Evolutionary conservation across 768 basidiomycete species (phyloP), one percentile per base, ranked within the genome.

Genomic region (Rhizopogon rudus): DNA sequence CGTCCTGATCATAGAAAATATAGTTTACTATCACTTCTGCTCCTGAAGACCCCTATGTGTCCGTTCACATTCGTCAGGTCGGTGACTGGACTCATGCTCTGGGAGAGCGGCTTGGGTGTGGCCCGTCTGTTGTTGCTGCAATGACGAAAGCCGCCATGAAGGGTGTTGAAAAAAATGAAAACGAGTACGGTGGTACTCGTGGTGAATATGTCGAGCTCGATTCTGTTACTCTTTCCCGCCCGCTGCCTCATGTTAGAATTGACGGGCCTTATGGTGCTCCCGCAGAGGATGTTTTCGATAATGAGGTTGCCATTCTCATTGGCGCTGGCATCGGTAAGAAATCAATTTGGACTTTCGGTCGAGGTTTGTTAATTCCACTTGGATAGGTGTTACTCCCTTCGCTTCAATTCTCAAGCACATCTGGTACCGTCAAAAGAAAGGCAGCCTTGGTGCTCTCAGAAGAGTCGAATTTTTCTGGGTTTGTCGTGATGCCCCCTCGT

Each of bases 381-480:
- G 40, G 53, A 37, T 56, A 88, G 86, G 88, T 72, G 92, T 98
- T 42, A 96, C 95, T 12, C 94, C 94, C 1, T 98, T 96, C 64
- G 93, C 93, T 0, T 92, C 91, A 17, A 95, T 98, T 63, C 77
- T 98, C 60, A 95, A 94, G 74, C 89, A 97, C 67, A 91, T 98
- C 58, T 95, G 93, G 93, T 95, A 96, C 75, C 83, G 84, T 62
- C 93, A 95, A 71, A 85, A 83, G 73, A 80, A 78, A 54, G 86
- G 87, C 41, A 79, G 82, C 56, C 75, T 95, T 37, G 90, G 91
- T 33, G 81, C 85, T 31, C 83, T 98, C 54, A 85, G 87, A 51
- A 83, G 89, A 42, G 95, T 97, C 55, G 92, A 96, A 63, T 95
- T 96, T 72, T 91, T 96, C 75, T 96, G 93, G 94, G 81, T 92